A percentile compares a stretch with the other conserved stretches of the same genome.
Evolutionary conservation across 1,139 yeast species (phyloP).

Genomic region (Sugiyamaella pinicola): DNA sequence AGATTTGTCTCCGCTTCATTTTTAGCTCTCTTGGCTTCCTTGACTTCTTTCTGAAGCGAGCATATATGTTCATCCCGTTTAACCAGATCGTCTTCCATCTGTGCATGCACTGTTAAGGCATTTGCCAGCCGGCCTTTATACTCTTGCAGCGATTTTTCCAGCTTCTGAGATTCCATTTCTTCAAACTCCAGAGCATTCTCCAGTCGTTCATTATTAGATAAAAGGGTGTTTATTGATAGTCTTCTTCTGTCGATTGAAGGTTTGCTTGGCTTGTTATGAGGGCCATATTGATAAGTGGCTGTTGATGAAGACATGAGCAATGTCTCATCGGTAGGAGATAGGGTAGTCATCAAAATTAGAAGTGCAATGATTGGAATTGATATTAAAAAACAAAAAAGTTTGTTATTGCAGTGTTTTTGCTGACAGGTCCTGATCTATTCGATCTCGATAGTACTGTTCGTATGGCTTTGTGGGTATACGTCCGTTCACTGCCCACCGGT

Average conservation of each 20-base stretch:
- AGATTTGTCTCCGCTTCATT: conserved; percentile 34
- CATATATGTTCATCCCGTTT: conserved; percentile 33
- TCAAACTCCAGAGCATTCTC: conserved; percentile 36
- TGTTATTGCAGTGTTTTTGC: too few relatives aligned
- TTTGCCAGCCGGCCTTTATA: conserved; percentile 27
- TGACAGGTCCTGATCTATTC: too few relatives aligned
- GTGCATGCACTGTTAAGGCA: conserved; percentile 31
- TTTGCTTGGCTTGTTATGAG: neutral
- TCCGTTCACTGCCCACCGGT: too few relatives aligned
- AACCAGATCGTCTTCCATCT: conserved; percentile 40
- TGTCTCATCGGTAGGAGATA: conserved; percentile 6
- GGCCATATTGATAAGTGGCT: neutral
- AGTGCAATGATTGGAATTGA: neutral
- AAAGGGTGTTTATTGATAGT: conserved; percentile 8
- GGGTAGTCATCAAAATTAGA: neutral
- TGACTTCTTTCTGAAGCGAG: conserved; percentile 31
- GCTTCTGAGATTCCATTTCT: conserved; percentile 33
- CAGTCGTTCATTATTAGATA: conserved; percentile 28
- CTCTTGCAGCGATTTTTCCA: conserved; percentile 33
- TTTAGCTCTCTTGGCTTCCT: conserved; percentile 31
- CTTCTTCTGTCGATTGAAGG: conserved; percentile 8
- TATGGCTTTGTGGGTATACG: too few relatives aligned
- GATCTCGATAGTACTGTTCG: too few relatives aligned
- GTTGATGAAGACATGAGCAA: conserved; percentile 4
- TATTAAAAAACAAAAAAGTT: too few relatives aligned